Base-by-base conservation (phyloP, 257 asterid genomes). In the Primulina huaijiensis region DNA sequence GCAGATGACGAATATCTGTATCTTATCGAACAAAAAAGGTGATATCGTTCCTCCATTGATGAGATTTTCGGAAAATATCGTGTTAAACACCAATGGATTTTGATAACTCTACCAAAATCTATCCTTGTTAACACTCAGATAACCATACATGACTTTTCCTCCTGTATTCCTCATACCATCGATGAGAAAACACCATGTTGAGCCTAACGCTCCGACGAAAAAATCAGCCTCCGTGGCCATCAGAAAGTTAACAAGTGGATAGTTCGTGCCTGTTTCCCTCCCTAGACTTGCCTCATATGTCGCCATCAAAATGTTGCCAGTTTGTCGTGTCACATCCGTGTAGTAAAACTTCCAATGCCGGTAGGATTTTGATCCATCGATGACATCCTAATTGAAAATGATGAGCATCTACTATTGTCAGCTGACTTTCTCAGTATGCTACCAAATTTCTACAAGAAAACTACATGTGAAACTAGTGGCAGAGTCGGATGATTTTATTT, bases 141-240 rank as follows among this genome's bases (percentile, higher is more conserved):
- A 94, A 71, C 97, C 99, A 0, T 97, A 81, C 97, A 85, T 90
- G 69, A 91, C 97, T 77, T 89, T 88, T 19, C 99, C 96, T 35
- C 96, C 96, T 0, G 97, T 91, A 62, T 88, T 94, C 77, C 99
- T 81, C 97, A 90, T 91, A 40, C 97, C 97, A 37, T 94, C 99
- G 11, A 94, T 91, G 29, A 94, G 90, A 63, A 76, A 94, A 86
- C 95, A 89, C 96, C 97, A 91, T 0, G 97, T 94, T 0, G 99
- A 94, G 8, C 97, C 99, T 66, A 94, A 75, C 19, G 97, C 97
- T 62, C 97, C 97, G 0, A 88, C 63, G 92, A 91, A 94, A 80
- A 86, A 94, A 76, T 94, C 97, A 0, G 97, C 89, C 69, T 94
- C 99, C 12, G 92, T 67, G 58, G 99, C 97, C 97, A 94, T 86